These are phyloP conservation scores for Claviceps humidiphila DNA, from an alignment of 2,329 filamentous ascomycete species.

Conservation along the genomic window DNA sequence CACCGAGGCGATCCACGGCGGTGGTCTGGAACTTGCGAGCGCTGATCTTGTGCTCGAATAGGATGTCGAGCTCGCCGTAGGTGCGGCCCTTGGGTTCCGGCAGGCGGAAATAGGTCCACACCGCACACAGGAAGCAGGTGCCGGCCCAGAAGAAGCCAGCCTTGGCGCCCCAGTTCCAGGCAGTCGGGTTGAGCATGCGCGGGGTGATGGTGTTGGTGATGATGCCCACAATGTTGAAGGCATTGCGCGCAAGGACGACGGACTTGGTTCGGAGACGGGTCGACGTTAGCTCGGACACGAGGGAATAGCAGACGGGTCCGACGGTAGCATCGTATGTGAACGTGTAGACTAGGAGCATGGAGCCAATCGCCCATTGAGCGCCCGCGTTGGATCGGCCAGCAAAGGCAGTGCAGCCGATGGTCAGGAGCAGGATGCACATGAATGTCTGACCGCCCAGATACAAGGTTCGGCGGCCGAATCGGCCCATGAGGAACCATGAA, in stretches of 20 bases:
- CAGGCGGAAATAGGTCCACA: constrained; percentile 39
- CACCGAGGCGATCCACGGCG: constrained; percentile 16
- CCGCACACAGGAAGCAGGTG: constrained; percentile 29
- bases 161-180: constrained; percentile 35
- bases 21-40: constrained; percentile 28
- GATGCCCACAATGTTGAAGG: constrained; percentile 37
- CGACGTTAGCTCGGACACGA: constrained; percentile 46
- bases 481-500: constrained; percentile 31
- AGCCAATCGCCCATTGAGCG: constrained; percentile 34
- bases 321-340: constrained; percentile 28
- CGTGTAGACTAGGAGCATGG: constrained; percentile 30
- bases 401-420: constrained; percentile 42
- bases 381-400: constrained; percentile 30
- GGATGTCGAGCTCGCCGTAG: constrained; percentile 40
- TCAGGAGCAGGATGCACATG: constrained; percentile 28
- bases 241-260: constrained; percentile 29
- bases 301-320: constrained; percentile 61
- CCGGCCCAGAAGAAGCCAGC: constrained; percentile 32
- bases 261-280: constrained; percentile 34
- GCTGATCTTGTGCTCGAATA: constrained; percentile 34
- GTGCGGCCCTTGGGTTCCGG: constrained; percentile 42
- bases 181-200: constrained; percentile 32
- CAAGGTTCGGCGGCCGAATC: constrained; percentile 31
- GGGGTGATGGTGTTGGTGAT: constrained; percentile 32
- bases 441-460: constrained; percentile 35